These are phyloP conservation scores for Blastomyces silverae DNA, from an alignment of 2,329 filamentous ascomycete genomes.

Conservation along the genomic window DNA sequence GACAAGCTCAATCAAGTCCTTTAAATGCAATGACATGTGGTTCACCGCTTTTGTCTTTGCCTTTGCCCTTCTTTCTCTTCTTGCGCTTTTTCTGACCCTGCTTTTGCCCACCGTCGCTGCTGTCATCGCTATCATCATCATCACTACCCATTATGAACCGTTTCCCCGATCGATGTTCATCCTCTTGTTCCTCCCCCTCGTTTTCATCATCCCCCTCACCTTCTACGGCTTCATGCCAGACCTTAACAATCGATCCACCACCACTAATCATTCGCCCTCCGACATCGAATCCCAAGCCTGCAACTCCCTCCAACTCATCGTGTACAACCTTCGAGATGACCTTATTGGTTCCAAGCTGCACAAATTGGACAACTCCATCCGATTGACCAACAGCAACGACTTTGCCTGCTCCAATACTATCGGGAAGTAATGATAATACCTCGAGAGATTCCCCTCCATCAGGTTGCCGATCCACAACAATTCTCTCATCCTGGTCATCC, in stretches of 20 bases:
- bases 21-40: slow-evolving; percentile 40
- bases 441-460: slow-evolving; percentile 73
- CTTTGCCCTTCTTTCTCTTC: slow-evolving; percentile 42
- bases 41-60: slow-evolving; percentile 36
- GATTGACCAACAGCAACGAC: slow-evolving; percentile 73
- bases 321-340: slow-evolving; percentile 63
- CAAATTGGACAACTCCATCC: slow-evolving; percentile 70
- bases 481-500: slow-evolving; percentile 90
- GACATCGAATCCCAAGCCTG: slow-evolving; percentile 75
- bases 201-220: slow-evolving; percentile 42
- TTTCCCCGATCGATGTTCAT: slow-evolving; percentile 40
- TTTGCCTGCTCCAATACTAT: slow-evolving; percentile 56
- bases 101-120: slow-evolving; percentile 46
- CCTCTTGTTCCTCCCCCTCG: slow-evolving; percentile 44
- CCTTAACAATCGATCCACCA: slow-evolving; percentile 76
- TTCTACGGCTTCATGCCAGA: slow-evolving; percentile 61
- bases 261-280: slow-evolving; percentile 82
- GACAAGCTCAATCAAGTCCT: slow-evolving; percentile 35
- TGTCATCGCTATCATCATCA: slow-evolving; percentile 28
- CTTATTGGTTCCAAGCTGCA: slow-evolving; percentile 66
- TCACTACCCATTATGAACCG: slow-evolving; percentile 27
- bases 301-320: slow-evolving; percentile 80
- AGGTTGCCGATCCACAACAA: slow-evolving; percentile 60
- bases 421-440: slow-evolving; percentile 64
- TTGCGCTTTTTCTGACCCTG: slow-evolving; percentile 44